phyloP scores from a whole-genome alignment of 2,329 filamentous ascomycete genomes.

The Cadophora luteo-olivacea region DNA sequence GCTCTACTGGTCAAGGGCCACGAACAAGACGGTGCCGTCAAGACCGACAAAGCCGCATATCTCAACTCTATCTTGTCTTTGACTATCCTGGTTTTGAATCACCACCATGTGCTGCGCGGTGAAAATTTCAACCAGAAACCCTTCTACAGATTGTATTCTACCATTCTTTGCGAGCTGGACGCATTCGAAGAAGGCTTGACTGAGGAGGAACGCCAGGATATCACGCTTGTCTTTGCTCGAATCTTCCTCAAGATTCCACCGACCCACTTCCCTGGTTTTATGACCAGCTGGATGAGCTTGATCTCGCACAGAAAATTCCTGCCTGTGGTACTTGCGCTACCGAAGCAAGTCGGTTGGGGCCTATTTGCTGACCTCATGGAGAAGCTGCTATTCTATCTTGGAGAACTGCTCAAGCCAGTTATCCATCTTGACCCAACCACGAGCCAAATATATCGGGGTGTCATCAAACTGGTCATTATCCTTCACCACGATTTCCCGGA shows the following conservation, averaged over 20 bases:
- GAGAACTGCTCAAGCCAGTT: constrained; percentile 75
- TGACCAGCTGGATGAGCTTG: constrained; percentile 83
- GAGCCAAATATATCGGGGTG: constrained; percentile 84
- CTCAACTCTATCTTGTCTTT: constrained; percentile 80
- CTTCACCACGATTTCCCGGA: constrained; percentile 95
- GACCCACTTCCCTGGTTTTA: constrained; percentile 78
- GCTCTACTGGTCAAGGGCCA: constrained; percentile 76
- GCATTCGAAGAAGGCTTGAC: constrained; percentile 62
- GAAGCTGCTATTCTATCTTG: constrained; percentile 74
- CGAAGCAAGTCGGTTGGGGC: constrained; percentile 75
- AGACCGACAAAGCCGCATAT: constrained; percentile 70
- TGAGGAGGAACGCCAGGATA: constrained; percentile 68
- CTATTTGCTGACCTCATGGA: constrained; percentile 76
- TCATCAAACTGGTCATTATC: constrained; percentile 81
- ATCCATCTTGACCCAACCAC: constrained; percentile 71
- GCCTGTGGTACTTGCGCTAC: constrained; percentile 74
- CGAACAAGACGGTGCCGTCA: constrained; percentile 63
- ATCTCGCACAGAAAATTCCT: constrained; percentile 87
- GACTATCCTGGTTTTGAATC: constrained; percentile 80
- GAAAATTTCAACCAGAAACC: constrained; percentile 87
- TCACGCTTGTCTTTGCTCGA: constrained; percentile 74
- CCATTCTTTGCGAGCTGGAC: constrained; percentile 78
- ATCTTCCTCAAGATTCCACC: constrained; percentile 79
- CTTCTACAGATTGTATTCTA: constrained; percentile 89
- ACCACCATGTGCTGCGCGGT: constrained; percentile 81